Base-by-base conservation (phyloP, 129 eudicot species). In the Gnaphalium uliginosum region DNA sequence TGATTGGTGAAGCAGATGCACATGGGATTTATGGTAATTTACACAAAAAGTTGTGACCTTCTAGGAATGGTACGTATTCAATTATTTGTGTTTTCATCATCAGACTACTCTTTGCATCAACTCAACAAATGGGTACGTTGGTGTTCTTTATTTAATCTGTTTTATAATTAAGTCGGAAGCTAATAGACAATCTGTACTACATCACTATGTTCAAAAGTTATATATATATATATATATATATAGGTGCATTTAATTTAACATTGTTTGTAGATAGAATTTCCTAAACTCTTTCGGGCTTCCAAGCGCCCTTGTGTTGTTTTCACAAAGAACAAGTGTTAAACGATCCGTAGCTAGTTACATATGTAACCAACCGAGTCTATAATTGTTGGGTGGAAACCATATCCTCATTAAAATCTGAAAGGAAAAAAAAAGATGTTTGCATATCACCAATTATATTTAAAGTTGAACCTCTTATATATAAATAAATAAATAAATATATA, bases 1-100 rank as follows among this genome's bases (percentile, higher is more conserved):
- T 81, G 83, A 78, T 68, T 78, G 83, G 79, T 77, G 83, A 73
- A 82, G 79, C 64, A 82, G 57, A 81, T 79, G 82, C 87, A 79
- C 72, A 82, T 72, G 85, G 78, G 69, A 54, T 63, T 73, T 71
- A 32, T 72, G 72, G 85, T 81, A 81, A 84, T 82, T 82, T 71
- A 82, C 27, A 76, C 61, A 51, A 66, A 73, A 76, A 41, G 77
- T 75, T 75, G 69, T 72, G 83, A 72, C 50, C 53, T 70, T 69
- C 43, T 80, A 73, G 88, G 82, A 73, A 71, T 64, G 64, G 17
- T 2, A 43, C 13, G 51, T 13, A 43, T 43, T 43, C 51, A 46
- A 46, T 46, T 46, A 41, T 41, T 41, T 41, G n/a, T 29, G 53
- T 46, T 18, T 6, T 46, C 53, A 14, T 41, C 2, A 41, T 3